Base-by-base conservation (phyloP, 805 yeast genomes). In the Metschnikowia kunwiensis region DNA sequence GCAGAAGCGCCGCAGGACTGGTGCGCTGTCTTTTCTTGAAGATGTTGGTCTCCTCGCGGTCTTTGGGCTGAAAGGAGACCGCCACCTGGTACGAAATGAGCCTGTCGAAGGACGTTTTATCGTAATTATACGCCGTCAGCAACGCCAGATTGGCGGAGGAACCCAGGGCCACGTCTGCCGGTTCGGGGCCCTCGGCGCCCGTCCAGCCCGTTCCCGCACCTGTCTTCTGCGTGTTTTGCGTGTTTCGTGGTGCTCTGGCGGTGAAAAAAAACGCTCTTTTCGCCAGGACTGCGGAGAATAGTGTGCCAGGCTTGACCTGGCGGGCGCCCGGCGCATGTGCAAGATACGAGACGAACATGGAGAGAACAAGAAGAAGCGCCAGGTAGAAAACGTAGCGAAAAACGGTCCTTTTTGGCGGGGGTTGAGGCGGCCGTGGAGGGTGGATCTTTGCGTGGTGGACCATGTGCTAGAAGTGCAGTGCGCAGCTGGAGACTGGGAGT, bases 21-120 rank as follows among this genome's bases (percentile, higher is more conserved):
- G 8, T 4, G 15, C 23, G 58, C 29, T 47, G 49, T 24, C 49
- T 49, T 20, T 49, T 53, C 43, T 47, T 54, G 52, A 78, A 59
- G 42, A 67, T 43, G 57, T 73, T 67, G 39, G 74, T 72, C 32
- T 72, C 78, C 28, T 65, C 61, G 37, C 93, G 63, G 50, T 78
- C 80, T 53, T 85, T 85, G 4, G 93, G 86, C 53, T 79, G 83
- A 54, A 70, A 85, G 1, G 88, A 84, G 12, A 83, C 85, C 0
- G 86, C 76, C 10, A 80, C 65, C 22, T 75, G 66, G 54, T 75
- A 81, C 22, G 68, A 64, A 32, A 67, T 25, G 25, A 55, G 49
- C 30, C 43, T 34, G 21, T 48, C 53, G 36, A 58, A 44, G 14
- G 48, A 28, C 21, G 50, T 28, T 29, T 34, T 21, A 37, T 51